Percentiles rank a stretch among this genome's conserved stretches.
phyloP scores from a whole-genome alignment of 1,139 yeast species.

The Kodamaea sp. region DNA sequence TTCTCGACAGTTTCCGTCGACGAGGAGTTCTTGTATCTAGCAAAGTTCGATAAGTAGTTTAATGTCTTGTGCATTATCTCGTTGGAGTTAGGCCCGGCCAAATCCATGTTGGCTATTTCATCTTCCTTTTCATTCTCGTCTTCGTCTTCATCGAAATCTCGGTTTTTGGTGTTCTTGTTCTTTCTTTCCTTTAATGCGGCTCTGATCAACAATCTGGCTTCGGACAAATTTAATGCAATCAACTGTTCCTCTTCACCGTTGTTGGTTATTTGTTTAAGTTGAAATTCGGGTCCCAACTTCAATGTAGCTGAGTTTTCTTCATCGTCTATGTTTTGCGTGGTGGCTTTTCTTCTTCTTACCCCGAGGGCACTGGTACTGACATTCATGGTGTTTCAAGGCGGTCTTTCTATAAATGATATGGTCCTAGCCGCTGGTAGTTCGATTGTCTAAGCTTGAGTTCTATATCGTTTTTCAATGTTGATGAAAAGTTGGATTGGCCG shows the following conservation, averaged over 20 bases:
- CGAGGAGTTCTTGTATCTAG: slow-evolving; percentile 88
- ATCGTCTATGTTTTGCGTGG: slow-evolving; percentile 65
- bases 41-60: slow-evolving; percentile 81
- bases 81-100: slow-evolving; percentile 61
- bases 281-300: slow-evolving; percentile 92
- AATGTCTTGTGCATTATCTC: slow-evolving; percentile 89
- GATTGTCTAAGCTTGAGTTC: too few species aligned
- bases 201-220: slow-evolving; percentile 84
- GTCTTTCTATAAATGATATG: too few species aligned
- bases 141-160: slow-evolving; percentile 34
- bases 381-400: too few species aligned
- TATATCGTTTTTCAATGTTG: slow-evolving; percentile 1
- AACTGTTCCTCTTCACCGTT: slow-evolving; percentile 75
- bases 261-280: slow-evolving; percentile 75
- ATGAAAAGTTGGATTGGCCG: slow-evolving; percentile 2
- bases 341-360: slow-evolving; percentile 66
- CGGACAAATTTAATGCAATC: slow-evolving; percentile 83
- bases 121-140: slow-evolving; percentile 55
- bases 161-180: slow-evolving; percentile 38
- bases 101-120: slow-evolving; percentile 66
- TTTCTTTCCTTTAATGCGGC: slow-evolving; percentile 86
- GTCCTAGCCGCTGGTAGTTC: too few species aligned
- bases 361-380: slow-evolving; percentile 88
- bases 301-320: slow-evolving; percentile 90
- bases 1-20: slow-evolving; percentile 94